phyloP scores from a whole-genome alignment of 2,329 filamentous ascomycete species.

The Macrophomina pseudophaseolina region DNA sequence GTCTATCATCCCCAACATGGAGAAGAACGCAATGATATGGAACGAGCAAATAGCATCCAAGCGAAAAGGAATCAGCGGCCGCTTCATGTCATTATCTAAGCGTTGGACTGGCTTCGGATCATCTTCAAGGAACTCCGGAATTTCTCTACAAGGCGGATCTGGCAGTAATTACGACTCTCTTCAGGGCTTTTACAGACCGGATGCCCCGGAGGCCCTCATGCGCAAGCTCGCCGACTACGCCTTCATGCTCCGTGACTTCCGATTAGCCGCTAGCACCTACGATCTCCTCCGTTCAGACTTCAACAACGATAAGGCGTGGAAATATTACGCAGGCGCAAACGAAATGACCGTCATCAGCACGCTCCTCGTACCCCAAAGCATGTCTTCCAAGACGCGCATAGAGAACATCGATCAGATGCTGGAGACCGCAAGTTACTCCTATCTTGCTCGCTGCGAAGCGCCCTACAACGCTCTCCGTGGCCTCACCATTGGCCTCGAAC shows the following conservation, averaged over 20 bases:
- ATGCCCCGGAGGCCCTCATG: constrained; percentile 87
- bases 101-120: constrained; percentile 84
- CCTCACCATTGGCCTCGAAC: constrained; percentile 76
- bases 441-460: constrained; percentile 80
- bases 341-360: constrained; percentile 92
- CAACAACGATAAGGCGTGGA: constrained; percentile 95
- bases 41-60: constrained; percentile 96
- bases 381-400: constrained; percentile 75
- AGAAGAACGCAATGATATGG: constrained; percentile 87
- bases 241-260: constrained; percentile 97
- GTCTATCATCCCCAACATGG: constrained; percentile 95
- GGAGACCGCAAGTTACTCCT: constrained; percentile 90
- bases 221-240: constrained; percentile 92
- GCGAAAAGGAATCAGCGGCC: constrained; percentile 83
- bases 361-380: constrained; percentile 72
- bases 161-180: constrained; percentile 77
- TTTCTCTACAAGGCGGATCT: constrained; percentile 51
- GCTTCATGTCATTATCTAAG: constrained; percentile 93
- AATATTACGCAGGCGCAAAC: constrained; percentile 88
- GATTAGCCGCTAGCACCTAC: constrained; percentile 88
- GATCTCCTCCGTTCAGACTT: constrained; percentile 89
- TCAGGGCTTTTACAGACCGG: constrained; percentile 81
- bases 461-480: constrained; percentile 82
- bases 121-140: constrained; percentile 63
- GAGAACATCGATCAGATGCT: constrained; percentile 87